Conservation (phyloP, 768 basidiomycete species). For the Podaxis sp. region DNA sequence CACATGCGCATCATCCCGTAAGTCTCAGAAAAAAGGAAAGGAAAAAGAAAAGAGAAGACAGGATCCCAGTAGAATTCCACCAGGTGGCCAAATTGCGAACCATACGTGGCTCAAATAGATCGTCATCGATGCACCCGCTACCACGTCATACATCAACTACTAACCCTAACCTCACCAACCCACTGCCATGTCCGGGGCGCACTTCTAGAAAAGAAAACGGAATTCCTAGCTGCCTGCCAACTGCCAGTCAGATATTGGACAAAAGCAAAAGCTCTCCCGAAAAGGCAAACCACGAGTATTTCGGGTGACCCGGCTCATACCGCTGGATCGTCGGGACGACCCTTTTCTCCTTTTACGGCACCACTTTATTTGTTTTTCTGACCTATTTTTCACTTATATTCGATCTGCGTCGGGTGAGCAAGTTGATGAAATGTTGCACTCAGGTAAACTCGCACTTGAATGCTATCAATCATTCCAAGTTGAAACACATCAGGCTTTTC, state of each 20-base stretch:
- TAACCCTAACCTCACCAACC: neutral
- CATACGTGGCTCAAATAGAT: neutral
- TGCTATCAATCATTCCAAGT: neutral
- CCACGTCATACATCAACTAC: neutral
- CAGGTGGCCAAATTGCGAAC: neutral
- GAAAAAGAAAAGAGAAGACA: neutral
- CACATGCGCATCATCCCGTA: neutral
- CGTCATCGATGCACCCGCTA: no score
- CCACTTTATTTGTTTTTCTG: neutral
- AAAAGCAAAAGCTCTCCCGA: neutral
- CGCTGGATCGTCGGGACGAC: neutral
- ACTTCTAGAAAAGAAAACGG: neutral
- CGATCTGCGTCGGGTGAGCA: neutral
- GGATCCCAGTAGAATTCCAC: neutral
- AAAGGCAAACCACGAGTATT: slow-evolving; percentile 5
- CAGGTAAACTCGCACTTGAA: neutral
- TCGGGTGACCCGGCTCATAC: slow-evolving; percentile 10
- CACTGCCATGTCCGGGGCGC: no score
- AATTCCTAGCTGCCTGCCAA: neutral
- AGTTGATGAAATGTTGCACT: neutral
- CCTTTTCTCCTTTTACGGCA: neutral
- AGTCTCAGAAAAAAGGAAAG: neutral
- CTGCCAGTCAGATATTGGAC: neutral
- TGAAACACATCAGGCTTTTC: no score
- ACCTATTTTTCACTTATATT: neutral